Evolutionary conservation across 371 early-diverging fungal species (phyloP).

Genomic region (Mucor racemosus): DNA sequence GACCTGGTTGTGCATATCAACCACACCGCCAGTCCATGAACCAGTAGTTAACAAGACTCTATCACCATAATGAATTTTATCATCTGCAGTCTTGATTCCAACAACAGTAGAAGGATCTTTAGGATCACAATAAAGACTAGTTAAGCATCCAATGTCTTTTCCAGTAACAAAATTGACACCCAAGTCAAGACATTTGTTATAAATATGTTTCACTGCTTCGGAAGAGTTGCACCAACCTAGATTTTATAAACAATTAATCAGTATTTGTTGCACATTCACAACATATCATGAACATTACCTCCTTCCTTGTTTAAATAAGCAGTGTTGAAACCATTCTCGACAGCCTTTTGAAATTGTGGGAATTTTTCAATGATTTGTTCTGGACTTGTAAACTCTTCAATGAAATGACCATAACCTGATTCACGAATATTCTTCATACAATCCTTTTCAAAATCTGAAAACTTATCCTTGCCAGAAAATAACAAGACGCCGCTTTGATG

Average conservation of each 20-base stretch:
- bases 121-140: constrained; percentile 23
- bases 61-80: constrained; percentile 40
- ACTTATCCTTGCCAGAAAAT: constrained; percentile 32
- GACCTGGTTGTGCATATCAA: constrained; percentile 46
- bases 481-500: constrained; percentile 46
- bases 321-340: constrained; percentile 37
- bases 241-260: background rate
- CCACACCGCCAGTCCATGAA: constrained; percentile 57
- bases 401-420: constrained; percentile 40
- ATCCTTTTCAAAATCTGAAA: constrained; percentile 41
- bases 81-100: constrained; percentile 56
- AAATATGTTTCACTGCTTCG: constrained; percentile 41
- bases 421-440: constrained; percentile 40
- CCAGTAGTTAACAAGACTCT: constrained; percentile 59
- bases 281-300: constrained; percentile 24
- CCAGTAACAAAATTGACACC: constrained; percentile 51
- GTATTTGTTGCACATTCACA: background rate
- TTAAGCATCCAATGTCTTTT: constrained; percentile 19
- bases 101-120: constrained; percentile 24
- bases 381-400: constrained; percentile 34
- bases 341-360: constrained; percentile 41
- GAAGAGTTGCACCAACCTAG: constrained; percentile 51
- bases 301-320: constrained; percentile 46
- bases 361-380: constrained; percentile 34
- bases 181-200: constrained; percentile 36